Evolutionary conservation across 1,284 basidiomycete species (phyloP), one percentile per base, ranked within the genome.

Genomic region (Blastosporella zonata): DNA sequence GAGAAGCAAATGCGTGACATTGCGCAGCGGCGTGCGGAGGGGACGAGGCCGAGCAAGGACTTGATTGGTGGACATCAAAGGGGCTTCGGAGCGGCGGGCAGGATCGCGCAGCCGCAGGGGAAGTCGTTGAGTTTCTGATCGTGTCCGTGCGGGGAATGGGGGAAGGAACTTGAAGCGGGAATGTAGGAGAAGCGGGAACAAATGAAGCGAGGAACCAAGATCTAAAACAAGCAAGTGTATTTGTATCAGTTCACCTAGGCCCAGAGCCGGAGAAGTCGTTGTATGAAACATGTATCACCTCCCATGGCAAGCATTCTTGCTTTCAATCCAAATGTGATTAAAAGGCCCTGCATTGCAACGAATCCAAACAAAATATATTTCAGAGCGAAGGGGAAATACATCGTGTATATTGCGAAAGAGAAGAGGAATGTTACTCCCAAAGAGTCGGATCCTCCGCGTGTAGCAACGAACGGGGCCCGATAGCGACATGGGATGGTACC

Each of bases 401-500:
- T n/a, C n/a, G n/a, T 29, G 12, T 35, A 15, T 44, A 39, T n/a
- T 15, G 22, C 27, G 22, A 55, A 56, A 46, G 52, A 27, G 53
- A 51, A 58, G 49, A 37, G 8, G 46, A 42, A 63, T 86, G 81
- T 86, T 57, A 82, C 74, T 76, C 73, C 76, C 83, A 83, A 79
- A 73, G 81, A 77, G 83, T 85, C 82, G 79, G 82, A 67, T 58
- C 65, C 65, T 63, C 75, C 81, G 81, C 81, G 78, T 55, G 47
- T 71, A 66, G 74, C 64, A 71, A 68, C 76, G 74, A 75, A 83
- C 81, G 81, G 73, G 64, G 68, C 66, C 79, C 80, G 84, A 84
- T 84, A 85, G 82, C 79, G 82, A 82, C 77, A 80, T 78, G 81
- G 76, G 71, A 75, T 73, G 72, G 53, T 77, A 64, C 70, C 71